These are phyloP conservation scores for Solanum appendiculatum DNA, from an alignment of 257 asterid species.

Conservation along the genomic window DNA sequence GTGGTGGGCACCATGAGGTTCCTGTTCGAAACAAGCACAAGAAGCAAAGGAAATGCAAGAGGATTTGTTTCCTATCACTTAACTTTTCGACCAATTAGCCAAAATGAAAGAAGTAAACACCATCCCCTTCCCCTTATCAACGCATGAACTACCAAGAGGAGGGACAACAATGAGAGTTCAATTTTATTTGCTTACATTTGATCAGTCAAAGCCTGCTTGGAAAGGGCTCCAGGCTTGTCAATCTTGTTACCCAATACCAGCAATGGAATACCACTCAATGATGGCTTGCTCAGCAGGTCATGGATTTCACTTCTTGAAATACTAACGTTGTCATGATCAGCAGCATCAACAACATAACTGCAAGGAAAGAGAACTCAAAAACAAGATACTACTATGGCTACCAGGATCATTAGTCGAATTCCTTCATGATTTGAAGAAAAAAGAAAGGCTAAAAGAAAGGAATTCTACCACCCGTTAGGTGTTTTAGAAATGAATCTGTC, in stretches of 20 bases:
- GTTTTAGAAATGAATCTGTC: not conserved
- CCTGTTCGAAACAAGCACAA: too few species aligned
- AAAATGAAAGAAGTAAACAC: not conserved
- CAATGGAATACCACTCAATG: conserved; percentile 88
- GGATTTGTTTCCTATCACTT: not conserved
- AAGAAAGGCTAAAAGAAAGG: not conserved
- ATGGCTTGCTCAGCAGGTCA: conserved; percentile 83
- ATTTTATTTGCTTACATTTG: conserved; percentile 52
- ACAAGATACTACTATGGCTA: not conserved
- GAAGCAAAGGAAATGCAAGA: not conserved
- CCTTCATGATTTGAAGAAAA: not conserved
- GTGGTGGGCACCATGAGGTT: not conserved
- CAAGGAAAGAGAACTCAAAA: conserved; percentile 3
- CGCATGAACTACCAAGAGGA: not conserved
- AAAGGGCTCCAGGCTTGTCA: conserved; percentile 71
- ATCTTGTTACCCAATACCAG: conserved; percentile 91
- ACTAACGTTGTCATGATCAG: conserved; percentile 78
- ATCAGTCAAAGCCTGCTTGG: conserved; percentile 83
- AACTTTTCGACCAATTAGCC: not conserved
- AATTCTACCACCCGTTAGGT: not conserved
- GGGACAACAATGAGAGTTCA: not conserved
- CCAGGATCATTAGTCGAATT: not conserved
- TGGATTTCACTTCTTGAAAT: conserved; percentile 80
- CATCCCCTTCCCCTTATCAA: not conserved
- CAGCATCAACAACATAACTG: conserved; percentile 98